A percentile compares a stretch with the other conserved stretches of the same genome.
Evolutionary conservation across 2,329 filamentous ascomycete species (phyloP).

Genomic region (Ceratocystis destructans): DNA sequence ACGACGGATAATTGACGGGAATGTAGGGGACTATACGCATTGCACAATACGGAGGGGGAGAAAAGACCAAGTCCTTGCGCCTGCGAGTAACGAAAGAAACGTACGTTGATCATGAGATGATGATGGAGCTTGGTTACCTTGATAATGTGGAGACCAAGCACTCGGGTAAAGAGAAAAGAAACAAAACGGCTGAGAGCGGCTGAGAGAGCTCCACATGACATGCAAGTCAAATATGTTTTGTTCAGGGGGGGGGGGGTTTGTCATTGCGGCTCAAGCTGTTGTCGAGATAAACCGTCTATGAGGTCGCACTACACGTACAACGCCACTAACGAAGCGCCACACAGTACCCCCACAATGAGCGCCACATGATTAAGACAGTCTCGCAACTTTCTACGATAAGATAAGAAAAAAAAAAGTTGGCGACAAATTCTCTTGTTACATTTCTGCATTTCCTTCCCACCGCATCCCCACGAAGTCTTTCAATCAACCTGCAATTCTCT

Average conservation of each 20-base stretch:
- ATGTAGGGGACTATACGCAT: background rate
- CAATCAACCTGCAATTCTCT: background rate
- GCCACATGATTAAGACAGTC: background rate
- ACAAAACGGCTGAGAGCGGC: background rate
- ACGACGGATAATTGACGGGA: background rate
- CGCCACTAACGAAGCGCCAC: too few relatives aligned
- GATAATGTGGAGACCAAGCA: background rate
- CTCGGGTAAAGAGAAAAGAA: background rate
- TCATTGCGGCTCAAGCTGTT: background rate
- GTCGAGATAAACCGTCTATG: background rate
- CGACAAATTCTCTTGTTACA: background rate
- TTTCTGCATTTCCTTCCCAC: background rate
- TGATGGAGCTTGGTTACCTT: background rate
- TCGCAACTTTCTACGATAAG: conserved; percentile 16
- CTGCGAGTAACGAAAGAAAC: conserved; percentile 6
- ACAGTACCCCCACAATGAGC: background rate
- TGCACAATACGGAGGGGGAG: background rate
- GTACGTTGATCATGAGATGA: conserved; percentile 15
- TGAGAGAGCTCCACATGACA: background rate
- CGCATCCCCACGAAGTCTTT: too few relatives aligned
- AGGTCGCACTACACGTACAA: background rate
- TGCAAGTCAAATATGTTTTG: background rate
- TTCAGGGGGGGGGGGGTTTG: background rate
- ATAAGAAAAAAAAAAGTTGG: conserved; percentile 21
- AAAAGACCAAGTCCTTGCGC: background rate